Evolutionary conservation across 2,329 filamentous ascomycete species (phyloP).

Genomic region (Drechslerella coelobrocha): DNA sequence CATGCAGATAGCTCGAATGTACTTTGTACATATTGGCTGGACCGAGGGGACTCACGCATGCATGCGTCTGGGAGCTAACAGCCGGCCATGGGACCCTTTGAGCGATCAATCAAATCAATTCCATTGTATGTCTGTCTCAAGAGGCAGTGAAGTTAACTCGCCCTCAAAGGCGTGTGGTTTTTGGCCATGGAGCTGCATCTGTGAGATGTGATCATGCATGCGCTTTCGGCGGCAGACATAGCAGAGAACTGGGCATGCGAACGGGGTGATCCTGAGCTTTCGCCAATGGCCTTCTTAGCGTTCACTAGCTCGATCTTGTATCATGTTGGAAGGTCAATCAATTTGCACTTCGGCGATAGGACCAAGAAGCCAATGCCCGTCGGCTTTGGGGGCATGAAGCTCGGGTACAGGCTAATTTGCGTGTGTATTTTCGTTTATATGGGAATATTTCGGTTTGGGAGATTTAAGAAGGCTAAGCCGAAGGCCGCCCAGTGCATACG

Average conservation of each 20-base stretch:
- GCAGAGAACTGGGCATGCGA: neutral
- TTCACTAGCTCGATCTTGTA: neutral
- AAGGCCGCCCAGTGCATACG: neutral
- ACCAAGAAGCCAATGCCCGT: neutral
- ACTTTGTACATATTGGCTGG: neutral
- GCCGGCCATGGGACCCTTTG: neutral
- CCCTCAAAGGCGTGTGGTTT: neutral
- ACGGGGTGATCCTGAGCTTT: neutral
- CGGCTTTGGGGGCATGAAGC: neutral
- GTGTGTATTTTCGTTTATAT: neutral
- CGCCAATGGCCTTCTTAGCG: neutral
- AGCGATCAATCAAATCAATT: neutral
- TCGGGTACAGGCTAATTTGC: neutral
- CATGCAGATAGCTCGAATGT: neutral
- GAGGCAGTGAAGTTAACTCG: neutral
- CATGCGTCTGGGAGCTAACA: neutral
- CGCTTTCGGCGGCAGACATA: conserved; percentile 1
- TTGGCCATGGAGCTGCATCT: neutral
- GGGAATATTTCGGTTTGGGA: neutral
- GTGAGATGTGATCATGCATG: neutral
- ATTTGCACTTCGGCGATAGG: neutral
- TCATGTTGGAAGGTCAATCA: neutral
- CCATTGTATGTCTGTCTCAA: neutral
- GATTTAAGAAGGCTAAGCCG: neutral
- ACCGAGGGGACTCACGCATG: neutral